Evolutionary conservation across 2,329 filamentous ascomycete species (phyloP).

Genomic region (Chaetothyriales sp.): DNA sequence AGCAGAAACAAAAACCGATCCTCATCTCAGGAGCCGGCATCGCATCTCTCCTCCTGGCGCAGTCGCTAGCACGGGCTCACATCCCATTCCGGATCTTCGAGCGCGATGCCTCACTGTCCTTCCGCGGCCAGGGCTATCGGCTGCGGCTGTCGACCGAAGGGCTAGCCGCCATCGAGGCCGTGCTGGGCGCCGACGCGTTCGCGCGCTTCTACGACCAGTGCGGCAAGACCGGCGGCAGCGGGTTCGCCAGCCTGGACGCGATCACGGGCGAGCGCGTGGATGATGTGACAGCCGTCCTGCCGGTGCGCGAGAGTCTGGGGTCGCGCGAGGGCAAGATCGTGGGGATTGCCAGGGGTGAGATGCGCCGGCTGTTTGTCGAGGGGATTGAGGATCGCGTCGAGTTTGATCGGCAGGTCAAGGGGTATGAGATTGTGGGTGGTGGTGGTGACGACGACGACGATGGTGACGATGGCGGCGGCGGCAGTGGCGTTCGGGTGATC

Average conservation of each 20-base stretch:
- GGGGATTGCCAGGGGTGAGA: constrained; percentile 48
- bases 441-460: constrained; percentile 26
- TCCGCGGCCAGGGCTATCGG: constrained; percentile 27
- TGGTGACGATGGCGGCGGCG: too few relatives aligned
- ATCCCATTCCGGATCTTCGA: constrained; percentile 27
- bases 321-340: constrained; percentile 45
- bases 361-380: constrained; percentile 43
- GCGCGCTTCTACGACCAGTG: constrained; percentile 21
- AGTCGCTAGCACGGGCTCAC: constrained; percentile 20
- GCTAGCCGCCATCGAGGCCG: constrained; percentile 38
- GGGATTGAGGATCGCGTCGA: constrained; percentile 41
- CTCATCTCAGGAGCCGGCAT: constrained; percentile 26
- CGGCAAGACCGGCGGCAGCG: constrained; percentile 37
- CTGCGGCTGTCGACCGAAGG: constrained; percentile 20
- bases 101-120: constrained; percentile 19
- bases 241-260: constrained; percentile 38
- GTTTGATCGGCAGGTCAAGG: constrained; percentile 41
- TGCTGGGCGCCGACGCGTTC: constrained; percentile 26
- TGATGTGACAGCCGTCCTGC: neutral
- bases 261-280: constrained; percentile 35
- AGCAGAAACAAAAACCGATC: too few relatives aligned
- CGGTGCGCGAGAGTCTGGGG: constrained; percentile 23
- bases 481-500: constrained; percentile 41
- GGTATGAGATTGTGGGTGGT: constrained; percentile 42
- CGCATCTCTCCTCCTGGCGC: constrained; percentile 24